These are phyloP conservation scores for Kwoniella sp. DNA, from an alignment of 768 basidiomycete genomes.

Conservation along the genomic window DNA sequence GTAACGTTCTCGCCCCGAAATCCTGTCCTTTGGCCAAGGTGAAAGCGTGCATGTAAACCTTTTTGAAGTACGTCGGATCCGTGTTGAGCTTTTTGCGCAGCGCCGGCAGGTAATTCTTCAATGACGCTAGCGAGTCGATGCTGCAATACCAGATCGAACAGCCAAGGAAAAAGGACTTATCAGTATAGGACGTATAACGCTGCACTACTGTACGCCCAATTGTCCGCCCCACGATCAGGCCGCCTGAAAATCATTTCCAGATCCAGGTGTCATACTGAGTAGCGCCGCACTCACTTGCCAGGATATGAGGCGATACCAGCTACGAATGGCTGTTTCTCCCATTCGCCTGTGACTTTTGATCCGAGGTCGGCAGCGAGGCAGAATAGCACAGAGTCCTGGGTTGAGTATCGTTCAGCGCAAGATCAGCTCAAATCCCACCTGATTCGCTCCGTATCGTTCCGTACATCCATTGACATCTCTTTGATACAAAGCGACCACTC, in stretches of 20 bases:
- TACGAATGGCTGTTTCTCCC: conserved; percentile 51
- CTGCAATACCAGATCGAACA: conserved; percentile 24
- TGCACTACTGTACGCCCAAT: too few relatives aligned
- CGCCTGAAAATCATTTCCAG: too few relatives aligned
- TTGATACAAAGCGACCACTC: not conserved
- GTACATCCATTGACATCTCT: not conserved
- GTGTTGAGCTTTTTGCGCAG: conserved; percentile 47
- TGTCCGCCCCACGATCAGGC: too few relatives aligned
- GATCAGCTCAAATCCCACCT: conserved; percentile 1
- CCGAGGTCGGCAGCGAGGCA: conserved; percentile 55
- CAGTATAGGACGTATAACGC: not conserved
- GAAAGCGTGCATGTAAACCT: conserved; percentile 55
- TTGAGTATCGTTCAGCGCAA: conserved; percentile 7
- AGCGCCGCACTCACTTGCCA: conserved; percentile 19
- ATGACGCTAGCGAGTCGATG: conserved; percentile 52
- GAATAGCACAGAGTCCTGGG: conserved; percentile 55
- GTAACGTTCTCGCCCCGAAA: conserved; percentile 47
- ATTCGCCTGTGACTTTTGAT: conserved; percentile 53
- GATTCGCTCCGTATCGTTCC: not conserved
- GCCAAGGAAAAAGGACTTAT: not conserved
- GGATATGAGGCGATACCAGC: conserved; percentile 30
- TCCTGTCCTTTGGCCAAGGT: conserved; percentile 47
- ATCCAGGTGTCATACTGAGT: not conserved
- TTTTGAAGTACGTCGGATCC: conserved; percentile 56
- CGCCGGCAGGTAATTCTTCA: conserved; percentile 47